Evolutionary conservation across 139 green algal species (phyloP).

Genomic region (Tetraselmis chui): DNA sequence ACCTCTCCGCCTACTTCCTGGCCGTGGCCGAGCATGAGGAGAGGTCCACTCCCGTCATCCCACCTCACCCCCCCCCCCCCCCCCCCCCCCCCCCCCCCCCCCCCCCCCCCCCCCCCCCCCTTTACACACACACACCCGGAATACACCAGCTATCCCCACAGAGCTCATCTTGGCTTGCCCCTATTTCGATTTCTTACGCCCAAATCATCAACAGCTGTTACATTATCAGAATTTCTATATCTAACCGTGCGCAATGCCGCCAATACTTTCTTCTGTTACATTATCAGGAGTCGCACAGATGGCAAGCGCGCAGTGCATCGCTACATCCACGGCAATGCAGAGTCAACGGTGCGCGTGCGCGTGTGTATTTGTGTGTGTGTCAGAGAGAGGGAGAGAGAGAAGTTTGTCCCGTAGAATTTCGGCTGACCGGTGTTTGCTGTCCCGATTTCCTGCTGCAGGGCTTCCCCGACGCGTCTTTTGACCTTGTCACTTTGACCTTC

Average conservation of each 20-base stretch:
- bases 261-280: not conserved
- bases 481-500: conserved; percentile 71
- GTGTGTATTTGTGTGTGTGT: too few species aligned
- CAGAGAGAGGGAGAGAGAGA: too few species aligned
- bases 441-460: too few species aligned
- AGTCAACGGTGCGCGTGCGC: conserved; percentile 36
- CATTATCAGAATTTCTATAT: too few species aligned
- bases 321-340: conserved; percentile 64
- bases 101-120: not conserved
- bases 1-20: conserved; percentile 82
- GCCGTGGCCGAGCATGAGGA: conserved; percentile 72
- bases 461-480: conserved; percentile 49
- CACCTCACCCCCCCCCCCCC: not conserved
- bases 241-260: too few species aligned
- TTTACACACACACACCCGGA: too few species aligned
- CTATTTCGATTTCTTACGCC: too few species aligned
- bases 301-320: conserved; percentile 25
- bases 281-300: not conserved
- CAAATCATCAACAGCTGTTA: too few species aligned
- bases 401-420: too few species aligned
- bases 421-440: too few species aligned
- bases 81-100: not conserved
- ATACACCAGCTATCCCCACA: too few species aligned
- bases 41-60: conserved; percentile 11
- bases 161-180: too few species aligned